Percentiles rank a stretch among this genome's conserved stretches.
phyloP scores from a whole-genome alignment of 23 red algal species.

The Gracilaria gracilis region DNA sequence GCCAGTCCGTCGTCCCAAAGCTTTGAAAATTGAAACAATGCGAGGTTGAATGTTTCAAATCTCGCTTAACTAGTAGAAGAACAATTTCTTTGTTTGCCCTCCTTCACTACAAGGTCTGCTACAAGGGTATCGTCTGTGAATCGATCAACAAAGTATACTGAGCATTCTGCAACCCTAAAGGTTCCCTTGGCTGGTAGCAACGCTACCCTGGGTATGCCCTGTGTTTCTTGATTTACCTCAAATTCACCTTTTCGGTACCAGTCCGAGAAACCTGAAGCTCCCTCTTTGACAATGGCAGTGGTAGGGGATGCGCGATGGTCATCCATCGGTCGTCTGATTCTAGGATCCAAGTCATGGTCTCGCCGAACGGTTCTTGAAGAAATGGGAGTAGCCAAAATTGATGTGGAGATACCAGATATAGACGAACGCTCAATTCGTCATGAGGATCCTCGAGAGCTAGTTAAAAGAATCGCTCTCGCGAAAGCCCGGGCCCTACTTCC shows the following conservation, averaged over 20 bases:
- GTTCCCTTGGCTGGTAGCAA: too few relatives aligned
- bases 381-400: slow-evolving; percentile 49
- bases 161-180: too few relatives aligned
- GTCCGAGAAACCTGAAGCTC: not conserved
- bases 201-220: too few relatives aligned
- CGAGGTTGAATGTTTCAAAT: too few relatives aligned
- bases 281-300: not conserved
- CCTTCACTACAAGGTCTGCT: too few relatives aligned
- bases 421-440: slow-evolving; percentile 83
- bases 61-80: too few relatives aligned
- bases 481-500: slow-evolving; percentile 77
- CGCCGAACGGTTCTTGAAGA: slow-evolving; percentile 80
- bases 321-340: slow-evolving; percentile 62
- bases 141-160: too few relatives aligned
- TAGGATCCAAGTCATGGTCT: slow-evolving; percentile 88
- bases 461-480: slow-evolving; percentile 69
- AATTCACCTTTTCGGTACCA: not conserved
- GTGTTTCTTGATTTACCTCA: too few relatives aligned
- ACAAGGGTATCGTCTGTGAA: too few relatives aligned
- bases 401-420: slow-evolving; percentile 68
- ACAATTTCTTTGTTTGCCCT: too few relatives aligned
- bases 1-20: too few relatives aligned
- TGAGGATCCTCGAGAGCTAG: slow-evolving; percentile 68
- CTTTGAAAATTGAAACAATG: too few relatives aligned
- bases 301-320: slow-evolving; percentile 17